Evolutionary conservation across 2,329 filamentous ascomycete genomes (phyloP), one percentile per base, ranked within the genome.

Genomic region (Nigrospora osmanthi): DNA sequence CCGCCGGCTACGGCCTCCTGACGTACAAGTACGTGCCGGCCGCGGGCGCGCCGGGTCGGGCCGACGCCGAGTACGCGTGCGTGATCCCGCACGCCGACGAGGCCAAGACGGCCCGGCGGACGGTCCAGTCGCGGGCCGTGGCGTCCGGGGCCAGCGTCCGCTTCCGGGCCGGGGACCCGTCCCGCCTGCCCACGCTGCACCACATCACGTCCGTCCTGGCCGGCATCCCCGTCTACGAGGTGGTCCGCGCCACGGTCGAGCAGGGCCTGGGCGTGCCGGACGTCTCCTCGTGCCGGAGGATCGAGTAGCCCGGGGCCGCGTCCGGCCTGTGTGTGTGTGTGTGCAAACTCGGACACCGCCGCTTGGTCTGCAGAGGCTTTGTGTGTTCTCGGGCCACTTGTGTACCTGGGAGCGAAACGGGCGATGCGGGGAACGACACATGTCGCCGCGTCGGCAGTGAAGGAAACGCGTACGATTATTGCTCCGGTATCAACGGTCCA

Each of bases 151-250:
- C 72, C 1, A 65, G 54, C 3, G 58, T 83, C 42, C 59, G 63
- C 42, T 70, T 81, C 44, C 65, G 76, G 35, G 62, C 61, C 0
- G 51, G 72, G 14, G 70, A 77, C 52, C 77, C 71, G 77, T 63
- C 76, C 39, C 63, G 60, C 5, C 55, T 83, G 47, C 81, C 80
- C 0, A 84, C 79, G 3, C 60, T 83, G 43, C 78, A 83, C 53
- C 75, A 83, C 54, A 61, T 84, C 10, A 62, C 77, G 6, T 58
- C 62, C 16, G 63, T 69, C 13, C 57, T 83, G 45, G 69, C 69
- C 1, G 73, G 78, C 50, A 64, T 84, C 5, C 80, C 78, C 0
- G 58, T 81, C 2, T 80, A 76, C 52, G 71, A 73, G 45, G 58
- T 83, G 35, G 61, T 82, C 3, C 64, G 70, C 31, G 78, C 70